A percentile compares a stretch with the other conserved stretches of the same genome.
Evolutionary conservation across 257 asterid genomes (phyloP).

Genomic region (Petunia axillaris): DNA sequence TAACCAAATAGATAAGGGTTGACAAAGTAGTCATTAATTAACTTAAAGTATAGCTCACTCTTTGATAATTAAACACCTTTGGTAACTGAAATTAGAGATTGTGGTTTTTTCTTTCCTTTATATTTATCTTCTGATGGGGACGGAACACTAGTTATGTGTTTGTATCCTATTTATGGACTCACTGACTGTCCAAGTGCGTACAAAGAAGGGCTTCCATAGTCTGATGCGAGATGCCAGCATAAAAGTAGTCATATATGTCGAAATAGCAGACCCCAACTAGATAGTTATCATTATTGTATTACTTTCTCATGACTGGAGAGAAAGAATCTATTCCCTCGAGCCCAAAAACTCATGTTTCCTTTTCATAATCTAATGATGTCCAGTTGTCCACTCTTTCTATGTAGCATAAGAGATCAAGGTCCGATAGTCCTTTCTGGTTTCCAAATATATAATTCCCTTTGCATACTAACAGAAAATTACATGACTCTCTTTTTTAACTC

Average conservation of each 20-base stretch:
- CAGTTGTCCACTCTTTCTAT: background rate
- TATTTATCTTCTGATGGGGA: background rate
- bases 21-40: background rate
- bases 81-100: slow-evolving; percentile 5
- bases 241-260: background rate
- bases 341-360: too few relatives aligned
- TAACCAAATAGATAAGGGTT: background rate
- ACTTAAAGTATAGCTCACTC: background rate
- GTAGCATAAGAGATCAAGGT: background rate
- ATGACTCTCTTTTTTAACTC: background rate
- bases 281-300: background rate
- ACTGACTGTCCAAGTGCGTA: background rate
- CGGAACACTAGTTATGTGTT: background rate
- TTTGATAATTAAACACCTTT: background rate
- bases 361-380: too few relatives aligned
- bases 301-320: background rate
- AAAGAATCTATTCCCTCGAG: too few relatives aligned
- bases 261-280: background rate
- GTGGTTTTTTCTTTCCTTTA: background rate
- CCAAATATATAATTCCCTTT: background rate
- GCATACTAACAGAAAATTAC: background rate
- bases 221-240: background rate
- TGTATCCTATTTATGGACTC: background rate
- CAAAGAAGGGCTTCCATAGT: background rate
- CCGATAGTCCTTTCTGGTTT: background rate